Evolutionary conservation across 768 basidiomycete species (phyloP), one percentile per base, ranked within the genome.

Genomic region (Tylopilus vinaceipallidus): DNA sequence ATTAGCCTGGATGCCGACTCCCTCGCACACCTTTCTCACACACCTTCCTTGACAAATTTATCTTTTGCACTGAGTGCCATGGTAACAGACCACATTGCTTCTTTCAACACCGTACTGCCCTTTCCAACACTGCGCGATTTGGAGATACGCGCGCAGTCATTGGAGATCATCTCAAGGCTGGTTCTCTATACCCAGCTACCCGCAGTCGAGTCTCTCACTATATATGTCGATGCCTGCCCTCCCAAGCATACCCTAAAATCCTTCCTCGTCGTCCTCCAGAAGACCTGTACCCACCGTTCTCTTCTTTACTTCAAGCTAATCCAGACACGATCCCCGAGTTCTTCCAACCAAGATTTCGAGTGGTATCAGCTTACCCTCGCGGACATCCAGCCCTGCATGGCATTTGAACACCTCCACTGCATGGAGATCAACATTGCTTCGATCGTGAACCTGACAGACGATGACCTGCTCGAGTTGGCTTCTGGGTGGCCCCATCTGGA

Each of bases 401-500:
- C 23, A 20, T 58, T 61, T 37, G 22, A 6, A 19, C 20, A 52
- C n/a, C 56, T 61, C 37, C 52, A 43, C 14, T 23, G 35, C 20
- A 16, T 61, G 1, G 42, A 58, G 4, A 38, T 62, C 45, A 48
- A 58, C 30, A 54, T 24, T 5, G 36, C 42, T 9, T 61, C 46
- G 32, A 34, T 34, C 6, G 47, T 63, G 7, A 37, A 45, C 14
- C 33, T 63, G 40, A 32, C 33, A 5, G 53, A 57, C 16, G 12
- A 35, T 4, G 52, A 54, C 44, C 27, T 61, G 19, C 29, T 57
- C 19, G 38, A 42, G 9, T n/a, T 62, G 38, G 55, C 55, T 0
- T 43, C 58, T 11, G 47, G 55, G 3, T 62, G 61, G 53, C 58
- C 58, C 4, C 51, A 32, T 12, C 43, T 63, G 4, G 43, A 60